These are phyloP conservation scores for Otatea glauca DNA, from an alignment of 176 grass and related monocot species.

Conservation along the genomic window DNA sequence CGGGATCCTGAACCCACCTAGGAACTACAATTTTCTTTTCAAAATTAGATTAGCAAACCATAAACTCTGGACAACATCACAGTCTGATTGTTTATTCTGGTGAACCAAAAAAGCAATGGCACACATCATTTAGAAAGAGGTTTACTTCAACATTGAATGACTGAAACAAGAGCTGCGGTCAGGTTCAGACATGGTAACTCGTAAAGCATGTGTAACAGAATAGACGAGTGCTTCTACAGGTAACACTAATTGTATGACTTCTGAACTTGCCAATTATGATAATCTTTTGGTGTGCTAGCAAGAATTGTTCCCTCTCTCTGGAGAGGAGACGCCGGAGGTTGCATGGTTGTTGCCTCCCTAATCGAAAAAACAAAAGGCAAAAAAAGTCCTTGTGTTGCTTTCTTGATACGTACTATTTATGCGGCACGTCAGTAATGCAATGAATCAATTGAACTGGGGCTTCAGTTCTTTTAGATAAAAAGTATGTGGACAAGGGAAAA, in stretches of 20 bases:
- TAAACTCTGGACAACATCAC: not conserved
- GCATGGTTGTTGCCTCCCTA: not conserved
- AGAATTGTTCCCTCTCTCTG: not conserved
- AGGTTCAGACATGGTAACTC: not conserved
- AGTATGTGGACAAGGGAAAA: not conserved
- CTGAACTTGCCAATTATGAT: too few relatives aligned
- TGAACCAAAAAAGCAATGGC: not conserved
- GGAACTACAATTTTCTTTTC: conserved; percentile 26
- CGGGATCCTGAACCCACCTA: conserved; percentile 21
- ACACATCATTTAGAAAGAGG: not conserved
- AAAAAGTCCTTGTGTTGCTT: not conserved
- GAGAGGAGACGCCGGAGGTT: not conserved
- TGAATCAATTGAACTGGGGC: too few relatives aligned
- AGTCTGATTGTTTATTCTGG: not conserved
- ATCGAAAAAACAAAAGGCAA: not conserved
- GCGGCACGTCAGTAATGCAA: not conserved
- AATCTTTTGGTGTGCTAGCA: not conserved
- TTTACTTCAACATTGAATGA: not conserved
- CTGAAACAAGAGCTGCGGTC: not conserved
- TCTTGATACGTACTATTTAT: not conserved
- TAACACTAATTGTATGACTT: not conserved
- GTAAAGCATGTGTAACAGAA: not conserved
- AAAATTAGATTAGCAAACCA: conserved; percentile 23
- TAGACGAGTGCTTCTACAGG: not conserved
- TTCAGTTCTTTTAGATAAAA: too few relatives aligned